Evolutionary conservation across 2,329 filamentous ascomycete species (phyloP).

Genomic region (Aspergillus sp.): DNA sequence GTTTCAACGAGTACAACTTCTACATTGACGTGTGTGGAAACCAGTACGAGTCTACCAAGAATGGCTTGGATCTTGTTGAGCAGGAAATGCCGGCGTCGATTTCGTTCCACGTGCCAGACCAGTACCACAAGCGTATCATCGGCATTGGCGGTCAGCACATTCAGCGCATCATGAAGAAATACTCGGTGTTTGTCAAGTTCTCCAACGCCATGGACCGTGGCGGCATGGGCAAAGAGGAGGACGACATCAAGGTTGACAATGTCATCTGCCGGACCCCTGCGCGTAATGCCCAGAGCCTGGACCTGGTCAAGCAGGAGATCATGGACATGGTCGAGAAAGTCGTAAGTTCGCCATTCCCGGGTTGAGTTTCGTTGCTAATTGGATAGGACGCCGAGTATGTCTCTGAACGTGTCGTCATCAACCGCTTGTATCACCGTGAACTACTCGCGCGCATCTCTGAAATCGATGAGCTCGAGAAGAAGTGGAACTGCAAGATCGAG

Average conservation of each 20-base stretch:
- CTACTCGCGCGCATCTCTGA: constrained; percentile 84
- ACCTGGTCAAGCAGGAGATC: constrained; percentile 97
- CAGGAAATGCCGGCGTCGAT: constrained; percentile 99
- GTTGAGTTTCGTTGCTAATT: not conserved
- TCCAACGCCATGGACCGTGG: constrained; percentile 98
- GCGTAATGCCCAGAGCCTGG: constrained; percentile 92
- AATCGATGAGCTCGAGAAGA: constrained; percentile 94
- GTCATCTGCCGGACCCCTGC: constrained; percentile 97
- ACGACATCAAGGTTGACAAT: constrained; percentile 98
- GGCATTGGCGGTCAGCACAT: constrained; percentile 98
- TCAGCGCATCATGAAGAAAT: constrained; percentile 99
- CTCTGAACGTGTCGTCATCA: constrained; percentile 87
- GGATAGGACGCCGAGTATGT: constrained; percentile 89
- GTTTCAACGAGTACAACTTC: constrained; percentile 99
- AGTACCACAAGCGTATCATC: constrained; percentile 99
- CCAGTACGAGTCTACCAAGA: constrained; percentile 91
- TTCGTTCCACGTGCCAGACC: constrained; percentile 97
- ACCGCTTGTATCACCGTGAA: constrained; percentile 92
- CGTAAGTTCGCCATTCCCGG: constrained; percentile 53
- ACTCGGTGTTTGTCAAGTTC: constrained; percentile 99
- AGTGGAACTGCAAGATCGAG: constrained; percentile 99
- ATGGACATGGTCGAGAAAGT: constrained; percentile 99
- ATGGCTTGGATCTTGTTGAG: constrained; percentile 87
- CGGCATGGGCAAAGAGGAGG: constrained; percentile 89
- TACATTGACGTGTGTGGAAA: constrained; percentile 96